These are phyloP conservation scores for Rubroboletus pulcherrimus DNA, from an alignment of 768 basidiomycete genomes.

Conservation along the genomic window DNA sequence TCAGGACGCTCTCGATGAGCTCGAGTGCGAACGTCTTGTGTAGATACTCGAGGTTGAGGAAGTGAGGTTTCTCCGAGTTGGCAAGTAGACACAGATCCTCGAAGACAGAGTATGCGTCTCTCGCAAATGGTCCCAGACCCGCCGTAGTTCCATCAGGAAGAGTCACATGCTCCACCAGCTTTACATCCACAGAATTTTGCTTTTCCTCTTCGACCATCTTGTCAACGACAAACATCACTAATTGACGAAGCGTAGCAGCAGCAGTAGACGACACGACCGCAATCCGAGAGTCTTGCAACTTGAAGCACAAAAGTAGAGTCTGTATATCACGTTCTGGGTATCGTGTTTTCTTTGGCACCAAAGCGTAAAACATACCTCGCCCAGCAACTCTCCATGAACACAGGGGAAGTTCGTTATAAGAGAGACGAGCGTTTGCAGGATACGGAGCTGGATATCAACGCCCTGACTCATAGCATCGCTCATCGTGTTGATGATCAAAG, in stretches of 20 bases:
- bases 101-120: constrained; percentile 85
- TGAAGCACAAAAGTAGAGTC: constrained; percentile 93
- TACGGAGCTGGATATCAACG: constrained; percentile 93
- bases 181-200: constrained; percentile 27
- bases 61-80: constrained; percentile 73
- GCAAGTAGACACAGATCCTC: constrained; percentile 91
- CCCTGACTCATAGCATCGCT: constrained; percentile 87
- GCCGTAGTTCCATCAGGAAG: constrained; percentile 70
- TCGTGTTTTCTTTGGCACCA: background rate
- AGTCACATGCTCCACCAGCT: constrained; percentile 36
- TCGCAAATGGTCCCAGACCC: constrained; percentile 65
- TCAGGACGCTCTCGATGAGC: constrained; percentile 92
- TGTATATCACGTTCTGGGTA: constrained; percentile 27
- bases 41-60: constrained; percentile 76
- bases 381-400: constrained; percentile 76
- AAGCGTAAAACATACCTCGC: constrained; percentile 55
- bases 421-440: constrained; percentile 87
- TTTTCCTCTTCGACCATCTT: constrained; percentile 82
- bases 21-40: constrained; percentile 97
- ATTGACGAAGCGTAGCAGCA: constrained; percentile 90
- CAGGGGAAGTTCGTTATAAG: constrained; percentile 85
- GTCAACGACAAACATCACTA: constrained; percentile 98
- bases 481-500: constrained; percentile 80
- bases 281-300: constrained; percentile 90
- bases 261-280: constrained; percentile 97